Evolutionary conservation across 2,329 filamentous ascomycete species (phyloP), one percentile per base, ranked within the genome.

Genomic region (Paraconiothyrium brasiliense): DNA sequence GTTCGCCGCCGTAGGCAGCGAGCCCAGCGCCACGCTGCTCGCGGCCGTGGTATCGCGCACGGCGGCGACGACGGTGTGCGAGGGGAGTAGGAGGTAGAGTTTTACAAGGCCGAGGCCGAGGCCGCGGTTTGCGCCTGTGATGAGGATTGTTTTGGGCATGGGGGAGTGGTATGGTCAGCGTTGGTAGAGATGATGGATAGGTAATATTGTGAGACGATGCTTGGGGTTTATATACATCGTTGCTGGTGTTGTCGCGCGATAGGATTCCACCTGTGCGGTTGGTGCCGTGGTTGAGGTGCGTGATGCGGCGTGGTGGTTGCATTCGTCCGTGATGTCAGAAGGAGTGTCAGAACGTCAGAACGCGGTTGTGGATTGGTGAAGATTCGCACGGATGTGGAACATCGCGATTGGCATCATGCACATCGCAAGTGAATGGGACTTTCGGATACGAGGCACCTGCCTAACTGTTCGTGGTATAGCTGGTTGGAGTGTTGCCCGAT

Each of bases 1-100:
- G 11, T 27, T 20, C 3, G 11, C 7, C 3, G 5, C 52, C 3
- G 39, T 68, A 20, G 70, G 65, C 4, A 76, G 57, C 9, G 63
- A 43, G 10, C 61, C 52, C 4, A 82, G 71, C 5, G 69, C 63
- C 1, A 70, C 37, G 4, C 71, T 67, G 32, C 65, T 71, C 6
- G 68, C 52, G 24, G 73, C 62, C 1, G 60, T 49, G 1, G 68
- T 73, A 37, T 76, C 65, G n/a, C 80, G 80, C 34, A 79, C 71
- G 4, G 75, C 79, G 20, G 78, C 80, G 10, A 83, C 77, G 51
- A 83, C 76, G 35, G 67, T 79, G 32, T 76, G 76, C 43, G 76
- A 67, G 5, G 79, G 76, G 4, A 76, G 69, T 2, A 63, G 58
- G 44, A 83, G 76, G 65, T 79, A 79, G 3, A 54, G 30, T 54